Evolutionary conservation across 352 stramenopile species (phyloP).

Genomic region (Phytopythium ostracodes): DNA sequence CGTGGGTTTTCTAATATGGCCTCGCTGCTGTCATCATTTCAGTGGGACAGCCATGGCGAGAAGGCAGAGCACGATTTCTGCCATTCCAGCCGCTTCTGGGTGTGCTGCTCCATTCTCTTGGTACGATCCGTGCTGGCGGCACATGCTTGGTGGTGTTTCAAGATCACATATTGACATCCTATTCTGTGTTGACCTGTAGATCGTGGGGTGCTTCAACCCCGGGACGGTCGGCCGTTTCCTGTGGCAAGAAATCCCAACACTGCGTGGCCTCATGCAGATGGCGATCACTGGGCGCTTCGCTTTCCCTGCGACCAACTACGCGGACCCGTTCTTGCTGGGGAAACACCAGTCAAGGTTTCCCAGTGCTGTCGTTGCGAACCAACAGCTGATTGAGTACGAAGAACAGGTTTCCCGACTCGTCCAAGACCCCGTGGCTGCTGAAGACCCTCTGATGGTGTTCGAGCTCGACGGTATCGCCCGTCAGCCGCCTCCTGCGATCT

Average conservation of each 20-base stretch:
- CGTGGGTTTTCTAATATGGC: not conserved
- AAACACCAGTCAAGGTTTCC: constrained; percentile 47
- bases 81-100: constrained; percentile 79
- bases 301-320: constrained; percentile 53
- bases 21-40: constrained; percentile 1
- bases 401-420: constrained; percentile 55
- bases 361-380: constrained; percentile 54
- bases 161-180: not conserved
- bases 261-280: constrained; percentile 86
- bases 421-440: constrained; percentile 36
- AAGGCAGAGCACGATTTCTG: constrained; percentile 76
- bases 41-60: constrained; percentile 47
- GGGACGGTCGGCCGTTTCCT: constrained; percentile 72
- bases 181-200: constrained; percentile 13
- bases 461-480: constrained; percentile 61
- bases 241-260: constrained; percentile 69
- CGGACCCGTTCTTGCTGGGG: constrained; percentile 61
- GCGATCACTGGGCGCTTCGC: constrained; percentile 71
- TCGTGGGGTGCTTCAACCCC: constrained; percentile 68
- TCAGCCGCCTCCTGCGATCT: constrained; percentile 60
- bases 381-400: constrained; percentile 68
- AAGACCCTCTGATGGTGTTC: constrained; percentile 72
- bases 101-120: constrained; percentile 80
- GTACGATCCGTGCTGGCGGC: constrained; percentile 19
- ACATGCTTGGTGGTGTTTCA: not conserved